A percentile compares a stretch with the other conserved stretches of the same genome.
phyloP scores from a whole-genome alignment of 371 early-diverging fungal species.

The Mucor mucedo region DNA sequence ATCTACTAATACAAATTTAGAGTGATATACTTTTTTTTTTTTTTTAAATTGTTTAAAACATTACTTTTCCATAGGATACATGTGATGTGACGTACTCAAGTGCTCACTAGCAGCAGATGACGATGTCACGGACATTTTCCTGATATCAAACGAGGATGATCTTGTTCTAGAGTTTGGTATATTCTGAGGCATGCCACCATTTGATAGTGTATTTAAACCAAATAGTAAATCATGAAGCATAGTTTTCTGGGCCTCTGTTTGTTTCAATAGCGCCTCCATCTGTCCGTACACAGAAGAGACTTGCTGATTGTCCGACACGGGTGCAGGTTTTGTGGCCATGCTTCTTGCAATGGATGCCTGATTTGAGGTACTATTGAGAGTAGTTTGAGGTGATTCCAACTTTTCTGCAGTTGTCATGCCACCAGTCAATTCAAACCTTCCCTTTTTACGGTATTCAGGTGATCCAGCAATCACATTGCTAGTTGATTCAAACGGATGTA shows the following conservation, averaged over 20 bases:
- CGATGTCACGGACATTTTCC: background rate
- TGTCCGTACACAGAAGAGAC: conserved; percentile 12
- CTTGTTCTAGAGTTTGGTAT: background rate
- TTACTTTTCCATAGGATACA: background rate
- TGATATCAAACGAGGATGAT: conserved; percentile 1
- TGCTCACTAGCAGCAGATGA: background rate
- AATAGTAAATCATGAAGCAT: conserved; percentile 24
- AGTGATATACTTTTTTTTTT: too few species aligned
- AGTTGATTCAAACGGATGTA: conserved; percentile 18
- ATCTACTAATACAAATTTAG: too few species aligned
- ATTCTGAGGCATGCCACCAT: background rate
- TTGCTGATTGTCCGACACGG: background rate
- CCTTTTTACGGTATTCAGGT: conserved; percentile 35
- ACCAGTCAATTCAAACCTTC: conserved; percentile 36
- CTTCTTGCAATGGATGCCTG: background rate
- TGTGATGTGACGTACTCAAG: background rate
- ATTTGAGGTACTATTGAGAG: background rate
- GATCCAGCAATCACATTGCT: background rate
- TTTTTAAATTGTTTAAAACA: too few species aligned
- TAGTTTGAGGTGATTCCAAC: conserved; percentile 13
- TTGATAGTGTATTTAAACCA: conserved; percentile 5
- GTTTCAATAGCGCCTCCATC: conserved; percentile 25
- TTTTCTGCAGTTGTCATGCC: conserved; percentile 11
- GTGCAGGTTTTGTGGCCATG: conserved; percentile 3
- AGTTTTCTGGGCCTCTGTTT: conserved; percentile 26